These are phyloP conservation scores for Ampelocalamus luodianensis DNA, from an alignment of 176 grass and related monocot genomes.

Conservation along the genomic window DNA sequence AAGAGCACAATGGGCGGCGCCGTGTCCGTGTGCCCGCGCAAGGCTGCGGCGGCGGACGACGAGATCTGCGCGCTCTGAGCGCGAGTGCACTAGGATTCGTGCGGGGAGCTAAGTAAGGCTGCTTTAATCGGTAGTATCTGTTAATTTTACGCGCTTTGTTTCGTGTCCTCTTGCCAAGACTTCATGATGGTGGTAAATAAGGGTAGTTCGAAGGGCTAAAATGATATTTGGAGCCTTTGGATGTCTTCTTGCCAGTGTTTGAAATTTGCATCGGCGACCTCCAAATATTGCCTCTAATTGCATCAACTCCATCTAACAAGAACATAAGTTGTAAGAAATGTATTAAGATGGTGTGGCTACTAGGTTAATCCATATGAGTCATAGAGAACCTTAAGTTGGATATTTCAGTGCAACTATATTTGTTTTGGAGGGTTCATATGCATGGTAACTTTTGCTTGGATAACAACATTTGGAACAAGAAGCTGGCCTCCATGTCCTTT, in stretches of 20 bases:
- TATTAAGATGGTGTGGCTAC: neutral
- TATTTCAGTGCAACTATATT: neutral
- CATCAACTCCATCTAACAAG: neutral
- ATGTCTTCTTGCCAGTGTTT: neutral
- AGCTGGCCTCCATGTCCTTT: neutral
- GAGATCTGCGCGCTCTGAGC: slow-evolving; percentile 57
- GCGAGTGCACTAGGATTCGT: slow-evolving; percentile 41
- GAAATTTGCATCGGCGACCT: slow-evolving; percentile 53
- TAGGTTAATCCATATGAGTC: neutral
- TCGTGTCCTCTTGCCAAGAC: slow-evolving; percentile 43
- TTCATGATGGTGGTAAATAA: slow-evolving; percentile 58
- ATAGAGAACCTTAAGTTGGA: neutral
- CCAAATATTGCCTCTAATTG: neutral
- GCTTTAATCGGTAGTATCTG: slow-evolving; percentile 56
- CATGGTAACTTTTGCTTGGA: neutral
- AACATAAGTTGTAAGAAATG: neutral
- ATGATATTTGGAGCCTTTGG: slow-evolving; percentile 41
- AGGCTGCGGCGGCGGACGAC: slow-evolving; percentile 2
- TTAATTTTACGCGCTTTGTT: slow-evolving; percentile 42
- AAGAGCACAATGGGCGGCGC: slow-evolving; percentile 73
- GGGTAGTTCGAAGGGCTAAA: slow-evolving; percentile 51
- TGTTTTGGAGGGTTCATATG: neutral
- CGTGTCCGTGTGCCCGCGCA: slow-evolving; percentile 33
- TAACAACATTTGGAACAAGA: neutral
- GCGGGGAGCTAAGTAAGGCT: slow-evolving; percentile 42